A percentile compares a stretch with the other conserved stretches of the same genome.
Conservation (phyloP, 1,284 basidiomycete genomes). For the Leccinum ambiguum region DNA sequence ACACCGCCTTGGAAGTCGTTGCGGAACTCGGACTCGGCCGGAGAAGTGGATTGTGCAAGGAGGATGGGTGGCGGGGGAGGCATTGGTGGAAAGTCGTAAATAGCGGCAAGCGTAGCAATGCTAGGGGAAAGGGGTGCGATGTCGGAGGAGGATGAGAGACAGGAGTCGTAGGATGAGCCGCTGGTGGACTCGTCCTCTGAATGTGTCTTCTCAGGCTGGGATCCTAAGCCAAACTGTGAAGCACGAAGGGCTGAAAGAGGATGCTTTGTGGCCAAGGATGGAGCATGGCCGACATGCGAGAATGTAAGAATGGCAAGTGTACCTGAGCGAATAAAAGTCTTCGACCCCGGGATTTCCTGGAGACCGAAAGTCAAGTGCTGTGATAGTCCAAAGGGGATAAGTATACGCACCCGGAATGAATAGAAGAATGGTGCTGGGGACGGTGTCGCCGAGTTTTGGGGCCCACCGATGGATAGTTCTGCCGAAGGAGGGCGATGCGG, state of each 20-base stretch:
- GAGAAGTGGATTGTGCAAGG: constrained; percentile 26
- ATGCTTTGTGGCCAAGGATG: constrained; percentile 28
- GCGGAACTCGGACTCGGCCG: constrained; percentile 28
- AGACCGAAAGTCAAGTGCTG: constrained; percentile 1
- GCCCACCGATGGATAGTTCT: constrained; percentile 55
- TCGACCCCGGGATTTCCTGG: constrained; percentile 59
- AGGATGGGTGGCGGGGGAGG: constrained; percentile 48
- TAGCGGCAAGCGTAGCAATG: constrained; percentile 50
- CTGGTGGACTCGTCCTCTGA: constrained; percentile 42
- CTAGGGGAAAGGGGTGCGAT: constrained; percentile 36
- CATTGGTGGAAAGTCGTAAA: constrained; percentile 56
- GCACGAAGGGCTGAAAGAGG: constrained; percentile 12
- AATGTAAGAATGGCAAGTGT: constrained; percentile 51
- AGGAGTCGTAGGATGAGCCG: constrained; percentile 42
- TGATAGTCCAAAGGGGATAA: neutral
- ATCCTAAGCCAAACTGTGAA: constrained; percentile 35
- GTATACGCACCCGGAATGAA: constrained; percentile 53
- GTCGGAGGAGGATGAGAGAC: constrained; percentile 32
- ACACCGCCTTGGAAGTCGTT: constrained; percentile 54
- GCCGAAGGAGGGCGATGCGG: constrained; percentile 36
- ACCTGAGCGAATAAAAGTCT: constrained; percentile 49
- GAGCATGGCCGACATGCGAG: constrained; percentile 53
- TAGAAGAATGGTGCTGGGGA: constrained; percentile 42
- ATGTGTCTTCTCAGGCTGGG: constrained; percentile 48
- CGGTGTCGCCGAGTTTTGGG: constrained; percentile 23